phyloP scores from a whole-genome alignment of 257 asterid species.

The Solanum sejunctum region DNA sequence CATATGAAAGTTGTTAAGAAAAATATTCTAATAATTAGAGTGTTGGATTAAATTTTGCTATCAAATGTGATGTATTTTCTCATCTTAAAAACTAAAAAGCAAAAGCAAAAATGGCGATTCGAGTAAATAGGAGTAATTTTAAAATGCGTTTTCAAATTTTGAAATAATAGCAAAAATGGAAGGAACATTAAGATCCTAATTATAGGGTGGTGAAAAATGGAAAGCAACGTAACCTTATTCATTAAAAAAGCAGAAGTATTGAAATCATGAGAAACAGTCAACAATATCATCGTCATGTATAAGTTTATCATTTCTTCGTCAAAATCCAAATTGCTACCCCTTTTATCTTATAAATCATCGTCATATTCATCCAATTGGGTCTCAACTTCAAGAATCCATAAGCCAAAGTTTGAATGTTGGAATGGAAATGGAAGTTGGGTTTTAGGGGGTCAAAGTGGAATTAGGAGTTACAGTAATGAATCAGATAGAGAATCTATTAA shows the following conservation, averaged over 20 bases:
- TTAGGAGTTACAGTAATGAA: conserved; percentile 34
- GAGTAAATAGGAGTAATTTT: too few species aligned
- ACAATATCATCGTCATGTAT: neutral
- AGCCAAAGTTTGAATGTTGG: neutral
- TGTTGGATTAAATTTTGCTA: too few species aligned
- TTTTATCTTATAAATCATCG: neutral
- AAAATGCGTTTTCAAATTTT: too few species aligned
- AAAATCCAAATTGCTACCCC: neutral
- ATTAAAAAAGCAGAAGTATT: neutral
- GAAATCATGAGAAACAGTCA: neutral
- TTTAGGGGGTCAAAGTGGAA: neutral
- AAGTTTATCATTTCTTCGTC: neutral
- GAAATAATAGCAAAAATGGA: neutral
- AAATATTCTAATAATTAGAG: too few species aligned
- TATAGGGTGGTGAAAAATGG: too few species aligned
- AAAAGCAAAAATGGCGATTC: too few species aligned
- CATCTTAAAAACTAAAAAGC: too few species aligned
- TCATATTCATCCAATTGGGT: neutral
- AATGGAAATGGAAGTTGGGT: neutral
- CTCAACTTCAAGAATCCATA: neutral
- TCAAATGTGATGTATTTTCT: too few species aligned
- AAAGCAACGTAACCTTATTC: neutral
- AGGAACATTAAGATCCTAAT: too few species aligned
- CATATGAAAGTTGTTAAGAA: too few species aligned
- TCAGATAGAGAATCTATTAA: conserved; percentile 54